These are phyloP conservation scores for Acacia acuminata DNA, from an alignment of 306 rosid genomes.

Conservation along the genomic window DNA sequence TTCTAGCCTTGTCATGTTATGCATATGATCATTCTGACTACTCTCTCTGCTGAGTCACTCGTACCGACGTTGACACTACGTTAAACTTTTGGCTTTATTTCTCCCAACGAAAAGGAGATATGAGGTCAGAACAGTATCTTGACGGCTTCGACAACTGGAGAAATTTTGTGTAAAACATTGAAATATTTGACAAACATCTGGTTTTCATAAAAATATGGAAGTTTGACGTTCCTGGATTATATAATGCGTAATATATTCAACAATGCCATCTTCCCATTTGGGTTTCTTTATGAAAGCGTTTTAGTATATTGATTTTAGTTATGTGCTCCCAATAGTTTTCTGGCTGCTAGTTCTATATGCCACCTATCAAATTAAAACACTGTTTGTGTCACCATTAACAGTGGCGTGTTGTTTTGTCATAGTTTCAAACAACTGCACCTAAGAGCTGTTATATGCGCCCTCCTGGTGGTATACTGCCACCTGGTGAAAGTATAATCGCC, in stretches of 20 bases:
- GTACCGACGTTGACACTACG: neutral
- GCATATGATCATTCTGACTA: neutral
- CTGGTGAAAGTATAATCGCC: constrained; percentile 81
- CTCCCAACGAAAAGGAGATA: constrained; percentile 15
- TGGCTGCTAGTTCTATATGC: neutral
- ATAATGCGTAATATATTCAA: constrained; percentile 5
- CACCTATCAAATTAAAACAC: neutral
- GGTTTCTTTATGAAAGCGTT: constrained; percentile 5
- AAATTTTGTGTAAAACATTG: neutral
- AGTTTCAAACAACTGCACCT: constrained; percentile 99
- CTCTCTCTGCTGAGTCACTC: neutral
- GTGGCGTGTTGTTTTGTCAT: constrained; percentile 36
- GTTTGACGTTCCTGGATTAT: neutral
- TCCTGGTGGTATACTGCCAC: constrained; percentile 92
- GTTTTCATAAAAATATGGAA: constrained; percentile 4
- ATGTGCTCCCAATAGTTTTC: neutral
- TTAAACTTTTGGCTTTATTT: constrained; percentile 22
- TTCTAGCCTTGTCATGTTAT: constrained; percentile 5
- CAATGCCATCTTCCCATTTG: constrained; percentile 5
- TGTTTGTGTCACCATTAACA: constrained; percentile 9
- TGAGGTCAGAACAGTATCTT: neutral
- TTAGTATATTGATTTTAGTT: neutral
- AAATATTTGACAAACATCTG: neutral
- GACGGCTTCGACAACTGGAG: constrained; percentile 16
- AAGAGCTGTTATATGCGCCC: constrained; percentile 99